phyloP scores from a whole-genome alignment of 805 yeast species.

The Wickerhamiella qilinensis region DNA sequence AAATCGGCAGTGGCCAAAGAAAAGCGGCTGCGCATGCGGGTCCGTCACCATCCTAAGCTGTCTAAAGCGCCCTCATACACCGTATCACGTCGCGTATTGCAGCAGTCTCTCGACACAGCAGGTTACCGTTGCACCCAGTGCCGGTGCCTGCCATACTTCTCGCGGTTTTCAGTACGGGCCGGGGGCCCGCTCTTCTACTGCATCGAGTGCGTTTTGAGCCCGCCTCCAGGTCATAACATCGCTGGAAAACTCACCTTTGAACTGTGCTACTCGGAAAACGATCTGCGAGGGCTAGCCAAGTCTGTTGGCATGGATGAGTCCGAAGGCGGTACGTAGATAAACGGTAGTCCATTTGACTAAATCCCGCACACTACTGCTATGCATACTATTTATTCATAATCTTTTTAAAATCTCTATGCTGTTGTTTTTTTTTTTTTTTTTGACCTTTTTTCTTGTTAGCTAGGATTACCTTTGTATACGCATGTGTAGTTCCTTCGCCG shows the following conservation, averaged over 20 bases:
- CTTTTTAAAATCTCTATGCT: no score
- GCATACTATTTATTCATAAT: no score
- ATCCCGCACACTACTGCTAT: no score
- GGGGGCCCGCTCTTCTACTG: neutral
- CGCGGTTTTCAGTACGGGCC: neutral
- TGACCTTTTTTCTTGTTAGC: neutral
- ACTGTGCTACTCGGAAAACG: no score
- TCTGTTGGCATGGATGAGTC: no score
- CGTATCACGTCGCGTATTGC: neutral
- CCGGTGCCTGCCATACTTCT: constrained; percentile 3
- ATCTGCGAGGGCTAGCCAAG: no score
- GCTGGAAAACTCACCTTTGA: no score
- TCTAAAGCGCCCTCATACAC: neutral
- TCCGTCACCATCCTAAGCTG: neutral
- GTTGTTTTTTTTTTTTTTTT: no score
- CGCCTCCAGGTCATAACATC: no score
- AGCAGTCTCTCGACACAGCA: neutral
- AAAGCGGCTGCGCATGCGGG: neutral
- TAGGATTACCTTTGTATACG: neutral
- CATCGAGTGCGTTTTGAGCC: neutral
- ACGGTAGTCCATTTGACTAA: no score
- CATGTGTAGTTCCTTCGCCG: no score
- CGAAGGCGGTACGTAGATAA: no score
- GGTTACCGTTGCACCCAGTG: constrained; percentile 4
- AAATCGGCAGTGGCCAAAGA: constrained; percentile 7